phyloP scores from a whole-genome alignment of 2,329 filamentous ascomycete genomes.

The Fonsecaea nubica region DNA sequence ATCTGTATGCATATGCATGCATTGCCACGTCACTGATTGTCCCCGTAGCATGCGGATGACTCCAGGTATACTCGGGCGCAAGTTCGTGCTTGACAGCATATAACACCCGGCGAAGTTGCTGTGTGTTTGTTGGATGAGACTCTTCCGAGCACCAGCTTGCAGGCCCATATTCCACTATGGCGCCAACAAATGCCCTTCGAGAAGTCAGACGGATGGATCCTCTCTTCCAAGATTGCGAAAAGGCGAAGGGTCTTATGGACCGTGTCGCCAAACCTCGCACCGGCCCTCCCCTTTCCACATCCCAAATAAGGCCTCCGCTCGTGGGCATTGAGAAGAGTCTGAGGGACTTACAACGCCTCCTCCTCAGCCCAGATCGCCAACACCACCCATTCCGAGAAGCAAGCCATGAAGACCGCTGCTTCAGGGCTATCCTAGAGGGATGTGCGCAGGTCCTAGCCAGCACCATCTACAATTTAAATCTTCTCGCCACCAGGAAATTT shows the following conservation, averaged over 20 bases:
- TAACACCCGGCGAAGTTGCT: neutral
- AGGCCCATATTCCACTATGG: neutral
- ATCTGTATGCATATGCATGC: neutral
- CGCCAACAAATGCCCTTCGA: neutral
- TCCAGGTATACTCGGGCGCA: neutral
- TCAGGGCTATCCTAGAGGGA: neutral
- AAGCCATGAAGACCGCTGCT: neutral
- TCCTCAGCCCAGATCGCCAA: neutral
- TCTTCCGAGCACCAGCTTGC: neutral
- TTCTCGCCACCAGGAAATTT: too few species aligned
- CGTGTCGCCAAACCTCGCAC: too few species aligned
- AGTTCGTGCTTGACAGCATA: neutral
- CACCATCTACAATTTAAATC: too few species aligned
- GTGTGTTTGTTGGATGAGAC: neutral
- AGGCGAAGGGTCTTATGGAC: too few species aligned
- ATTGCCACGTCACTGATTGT: constrained; percentile 8
- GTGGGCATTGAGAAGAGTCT: neutral
- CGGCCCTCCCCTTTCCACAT: neutral
- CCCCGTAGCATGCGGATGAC: constrained; percentile 6
- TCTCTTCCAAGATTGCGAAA: too few species aligned
- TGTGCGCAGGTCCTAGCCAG: too few species aligned
- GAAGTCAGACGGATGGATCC: too few species aligned
- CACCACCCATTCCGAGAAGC: constrained; percentile 7
- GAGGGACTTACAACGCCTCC: neutral
- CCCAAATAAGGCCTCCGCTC: neutral